Percentiles rank a stretch among this genome's conserved stretches.
phyloP scores from a whole-genome alignment of 495 filamentous ascomycete species.

The Melanomma pulvis-pyrius region DNA sequence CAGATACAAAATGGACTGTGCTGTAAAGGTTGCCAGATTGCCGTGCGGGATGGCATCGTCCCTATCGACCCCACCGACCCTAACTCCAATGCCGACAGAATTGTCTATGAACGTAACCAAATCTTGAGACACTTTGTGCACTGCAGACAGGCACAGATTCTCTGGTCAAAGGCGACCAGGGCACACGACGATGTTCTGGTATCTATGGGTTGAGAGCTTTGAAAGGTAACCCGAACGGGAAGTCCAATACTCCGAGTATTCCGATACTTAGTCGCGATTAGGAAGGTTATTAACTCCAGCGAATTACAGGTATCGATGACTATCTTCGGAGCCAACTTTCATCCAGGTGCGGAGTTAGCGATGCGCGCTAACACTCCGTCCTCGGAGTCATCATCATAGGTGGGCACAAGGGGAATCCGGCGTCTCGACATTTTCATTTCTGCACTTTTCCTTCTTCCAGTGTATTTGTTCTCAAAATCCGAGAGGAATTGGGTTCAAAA shows the following conservation, averaged over 20 bases:
- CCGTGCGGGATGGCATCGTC: too few species aligned
- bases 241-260: constrained; percentile 18
- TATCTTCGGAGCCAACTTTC: constrained; percentile 2
- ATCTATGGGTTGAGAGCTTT: not conserved
- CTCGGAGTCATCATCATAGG: constrained; percentile 4
- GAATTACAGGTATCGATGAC: not conserved
- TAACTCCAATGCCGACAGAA: too few species aligned
- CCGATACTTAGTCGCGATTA: constrained; percentile 10
- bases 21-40: too few species aligned
- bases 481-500: too few species aligned
- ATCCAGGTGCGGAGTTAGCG: not conserved
- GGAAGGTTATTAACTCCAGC: constrained; percentile 4
- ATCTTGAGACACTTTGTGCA: too few species aligned
- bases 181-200: not conserved
- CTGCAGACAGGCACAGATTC: too few species aligned
- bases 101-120: too few species aligned
- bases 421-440: not conserved
- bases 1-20: too few species aligned
- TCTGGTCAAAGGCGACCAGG: too few species aligned
- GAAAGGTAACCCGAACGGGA: not conserved
- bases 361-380: not conserved
- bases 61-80: too few species aligned
- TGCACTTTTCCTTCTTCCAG: too few species aligned
- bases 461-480: too few species aligned
- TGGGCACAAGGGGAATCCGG: not conserved